Base-by-base conservation (phyloP, 1,284 basidiomycete genomes). In the Phlebopus sp. region DNA sequence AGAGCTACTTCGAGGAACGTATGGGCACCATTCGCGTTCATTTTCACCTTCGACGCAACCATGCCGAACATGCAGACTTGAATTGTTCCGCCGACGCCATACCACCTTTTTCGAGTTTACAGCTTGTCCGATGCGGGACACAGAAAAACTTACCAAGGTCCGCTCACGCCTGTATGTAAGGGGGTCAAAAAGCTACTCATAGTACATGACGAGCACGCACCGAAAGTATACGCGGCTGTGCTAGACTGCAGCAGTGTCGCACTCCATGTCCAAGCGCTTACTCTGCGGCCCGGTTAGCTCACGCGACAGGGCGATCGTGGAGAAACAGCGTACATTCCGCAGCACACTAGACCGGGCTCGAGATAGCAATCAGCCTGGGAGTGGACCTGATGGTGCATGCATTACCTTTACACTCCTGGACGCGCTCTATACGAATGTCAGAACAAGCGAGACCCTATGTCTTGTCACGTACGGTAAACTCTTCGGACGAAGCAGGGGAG, bases 311-410 rank as follows among this genome's bases (percentile, higher is more conserved):
- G 9, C 8, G 37, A 27, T 36, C 27, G 11, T 38, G 8, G 32
- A n/a, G 38, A 9, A 39, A 25, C 21, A 23, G 58, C 71, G 37
- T 38, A 76, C 76, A 78, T 77, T 18, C 81, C 78, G 21, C 84
- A 85, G 50, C 75, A 77, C 5, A 87, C 79, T 8, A 88, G 67
- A 9, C 84, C 85, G 3, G 85, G 84, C 66, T 82, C 8, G 67
- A 15, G 63, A 45, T 37, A 51, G 55, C 1, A 37, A 36, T 46
- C 34, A 64, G 59, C 5, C 63, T 59, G 52, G 59, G 19, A 29
- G 21, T 19, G n/a, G 10, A 13, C 10, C 9, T 17, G 5, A 38
- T 18, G 44, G 2, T 11, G 1, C 7, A 21, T 17, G 13, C 2
- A 44, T 49, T 38, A 74, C 73, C 64, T 77, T 77, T 6, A 77